phyloP scores from a whole-genome alignment of 257 asterid genomes.

The Fraxinus quadrangulata region DNA sequence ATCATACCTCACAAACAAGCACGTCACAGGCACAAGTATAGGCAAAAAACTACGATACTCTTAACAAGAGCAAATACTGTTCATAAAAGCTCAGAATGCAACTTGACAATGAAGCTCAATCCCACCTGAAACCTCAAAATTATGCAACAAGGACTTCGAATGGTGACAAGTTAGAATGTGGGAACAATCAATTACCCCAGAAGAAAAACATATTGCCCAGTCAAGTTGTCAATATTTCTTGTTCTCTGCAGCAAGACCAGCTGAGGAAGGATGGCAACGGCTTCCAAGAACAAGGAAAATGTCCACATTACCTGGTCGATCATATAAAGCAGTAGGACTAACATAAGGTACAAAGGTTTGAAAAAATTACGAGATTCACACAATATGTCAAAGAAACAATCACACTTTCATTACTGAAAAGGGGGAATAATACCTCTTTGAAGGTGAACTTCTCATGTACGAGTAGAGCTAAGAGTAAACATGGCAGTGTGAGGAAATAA shows the following conservation, averaged over 20 bases:
- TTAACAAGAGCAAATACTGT: too few relatives aligned
- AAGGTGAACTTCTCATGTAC: constrained; percentile 66
- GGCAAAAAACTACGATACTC: too few relatives aligned
- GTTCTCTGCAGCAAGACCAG: constrained; percentile 82
- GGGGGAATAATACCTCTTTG: constrained; percentile 52
- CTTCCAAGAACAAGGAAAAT: constrained; percentile 79
- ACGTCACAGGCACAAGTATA: too few relatives aligned
- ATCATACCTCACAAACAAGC: too few relatives aligned
- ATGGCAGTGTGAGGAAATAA: constrained; percentile 60
- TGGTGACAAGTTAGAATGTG: not conserved
- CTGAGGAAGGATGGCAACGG: constrained; percentile 91
- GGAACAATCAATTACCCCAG: constrained; percentile 52
- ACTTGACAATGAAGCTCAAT: too few relatives aligned
- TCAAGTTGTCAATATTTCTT: constrained; percentile 83
- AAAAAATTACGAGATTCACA: too few relatives aligned
- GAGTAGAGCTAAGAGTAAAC: constrained; percentile 62
- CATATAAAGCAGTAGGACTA: constrained; percentile 6
- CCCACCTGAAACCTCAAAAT: too few relatives aligned
- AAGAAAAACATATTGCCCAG: constrained; percentile 84
- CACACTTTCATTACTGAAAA: not conserved
- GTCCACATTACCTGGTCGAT: constrained; percentile 71
- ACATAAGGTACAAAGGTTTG: not conserved
- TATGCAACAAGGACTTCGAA: too few relatives aligned
- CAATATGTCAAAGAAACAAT: too few relatives aligned
- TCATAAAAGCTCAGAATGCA: too few relatives aligned